Evolutionary conservation across 2,329 filamentous ascomycete genomes (phyloP).

Genomic region (Domatiomyces catenatus): DNA sequence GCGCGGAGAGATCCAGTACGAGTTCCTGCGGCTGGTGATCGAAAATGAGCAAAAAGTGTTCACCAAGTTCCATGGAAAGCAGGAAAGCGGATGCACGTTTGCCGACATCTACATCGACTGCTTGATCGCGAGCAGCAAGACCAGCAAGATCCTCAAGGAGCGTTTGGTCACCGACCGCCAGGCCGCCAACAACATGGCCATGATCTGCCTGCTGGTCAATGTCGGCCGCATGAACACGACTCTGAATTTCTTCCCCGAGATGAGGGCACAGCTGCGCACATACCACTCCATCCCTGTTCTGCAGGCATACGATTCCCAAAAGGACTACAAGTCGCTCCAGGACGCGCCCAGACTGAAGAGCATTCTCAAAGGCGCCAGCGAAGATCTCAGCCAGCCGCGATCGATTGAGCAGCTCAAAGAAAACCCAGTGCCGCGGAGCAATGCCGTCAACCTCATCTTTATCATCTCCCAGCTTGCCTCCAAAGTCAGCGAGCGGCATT

Average conservation of each 20-base stretch:
- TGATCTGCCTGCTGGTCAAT: constrained; percentile 96
- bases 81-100: constrained; percentile 51
- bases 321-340: constrained; percentile 94
- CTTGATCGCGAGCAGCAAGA: constrained; percentile 97
- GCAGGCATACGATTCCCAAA: constrained; percentile 85
- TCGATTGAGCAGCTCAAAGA: constrained; percentile 70
- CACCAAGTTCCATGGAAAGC: constrained; percentile 67
- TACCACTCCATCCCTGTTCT: constrained; percentile 96
- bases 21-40: constrained; percentile 48
- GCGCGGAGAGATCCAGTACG: constrained; percentile 53
- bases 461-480: constrained; percentile 78
- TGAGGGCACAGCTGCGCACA: constrained; percentile 91
- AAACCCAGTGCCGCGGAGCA: constrained; percentile 58
- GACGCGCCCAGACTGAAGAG: constrained; percentile 93
- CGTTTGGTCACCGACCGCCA: constrained; percentile 85
- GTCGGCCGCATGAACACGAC: constrained; percentile 98
- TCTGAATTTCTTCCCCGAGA: constrained; percentile 96
- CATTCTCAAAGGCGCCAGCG: constrained; percentile 89
- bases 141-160: constrained; percentile 93
- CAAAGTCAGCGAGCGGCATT: constrained; percentile 86
- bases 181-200: constrained; percentile 94
- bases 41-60: constrained; percentile 55
- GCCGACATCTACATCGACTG: constrained; percentile 96
- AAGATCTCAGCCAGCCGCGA: constrained; percentile 60
- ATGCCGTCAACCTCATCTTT: constrained; percentile 94